Evolutionary conservation across 78 protist genomes (phyloP).

Genomic region (Guillardia theta): DNA sequence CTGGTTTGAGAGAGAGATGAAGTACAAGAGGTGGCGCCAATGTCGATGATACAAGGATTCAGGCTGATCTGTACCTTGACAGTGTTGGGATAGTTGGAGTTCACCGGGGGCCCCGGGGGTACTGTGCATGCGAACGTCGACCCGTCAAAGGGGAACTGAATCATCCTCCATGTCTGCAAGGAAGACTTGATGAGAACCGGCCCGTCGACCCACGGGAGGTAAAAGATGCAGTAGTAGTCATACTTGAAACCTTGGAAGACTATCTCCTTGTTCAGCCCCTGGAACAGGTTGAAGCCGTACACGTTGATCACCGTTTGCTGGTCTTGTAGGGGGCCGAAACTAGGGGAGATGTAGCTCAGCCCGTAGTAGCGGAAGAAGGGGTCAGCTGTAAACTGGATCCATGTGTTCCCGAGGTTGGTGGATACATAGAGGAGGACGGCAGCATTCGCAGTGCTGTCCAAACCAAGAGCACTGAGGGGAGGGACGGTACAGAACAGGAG

Average conservation of each 20-base stretch:
- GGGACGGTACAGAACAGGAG: neutral
- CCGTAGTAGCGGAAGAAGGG: neutral
- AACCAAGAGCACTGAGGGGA: neutral
- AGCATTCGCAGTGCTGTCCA: neutral
- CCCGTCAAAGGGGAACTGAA: neutral
- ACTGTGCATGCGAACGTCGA: neutral
- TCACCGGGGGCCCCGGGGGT: neutral
- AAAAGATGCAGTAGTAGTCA: neutral
- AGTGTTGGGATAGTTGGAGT: neutral
- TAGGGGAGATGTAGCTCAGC: neutral
- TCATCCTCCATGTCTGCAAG: neutral
- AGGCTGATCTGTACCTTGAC: neutral
- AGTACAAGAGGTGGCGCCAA: neutral
- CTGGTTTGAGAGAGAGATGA: neutral
- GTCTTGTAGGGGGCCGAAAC: conserved; percentile 8
- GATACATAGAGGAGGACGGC: neutral
- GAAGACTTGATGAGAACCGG: neutral
- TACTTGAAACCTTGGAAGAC: neutral
- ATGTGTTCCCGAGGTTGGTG: neutral
- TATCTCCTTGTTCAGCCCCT: neutral
- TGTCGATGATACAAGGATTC: neutral
- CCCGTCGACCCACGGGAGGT: neutral
- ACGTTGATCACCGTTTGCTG: neutral
- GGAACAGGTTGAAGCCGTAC: neutral
- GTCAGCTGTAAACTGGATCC: neutral